Evolutionary conservation across 2,329 filamentous ascomycete species (phyloP), one percentile per base, ranked within the genome.

Genomic region (Colletotrichum kahawae): DNA sequence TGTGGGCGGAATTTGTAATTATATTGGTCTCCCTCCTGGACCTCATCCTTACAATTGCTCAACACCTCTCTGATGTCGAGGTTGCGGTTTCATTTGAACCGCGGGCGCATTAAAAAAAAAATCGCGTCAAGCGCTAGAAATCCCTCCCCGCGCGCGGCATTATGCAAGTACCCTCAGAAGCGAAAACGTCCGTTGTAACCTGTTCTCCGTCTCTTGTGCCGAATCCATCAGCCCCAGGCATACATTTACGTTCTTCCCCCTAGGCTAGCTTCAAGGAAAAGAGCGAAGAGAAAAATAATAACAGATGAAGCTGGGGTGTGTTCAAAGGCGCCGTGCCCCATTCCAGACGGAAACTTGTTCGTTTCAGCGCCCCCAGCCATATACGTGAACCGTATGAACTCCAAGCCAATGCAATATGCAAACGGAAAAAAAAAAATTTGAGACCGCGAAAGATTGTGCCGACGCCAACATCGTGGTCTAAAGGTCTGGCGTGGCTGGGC

Each of bases 361-460:
- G 57, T 70, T 38, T 70, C 59, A 54, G 59, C 63, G 43, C 68
- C 68, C 72, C 54, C 60, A 72, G 54, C 51, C 54, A 56, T 56
- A 75, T n/a, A 51, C 31, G 33, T 57, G 18, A 60, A 64, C 51
- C 65, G 64, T 59, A 54, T 43, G 31, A 76, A 76, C 71, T 74
- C 71, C 73, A 34, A 43, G 66, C 70, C 60, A 54, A 76, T 76
- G 74, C 74, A 76, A 76, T 33, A 74, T 64, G 66, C 51, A 67
- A 54, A 66, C 21, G 18, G 69, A 64, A 9, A 62, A 62, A 66
- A 31, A 64, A 9, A 62, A 62, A 66, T 24, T 13, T 21, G 16
- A 36, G 33, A 60, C 24, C 36, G 31, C 13, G 48, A 57, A 62
- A 65, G 48, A 48, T 34, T 71, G 51, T 71, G 51, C 59, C 60